Percentiles rank a stretch among this genome's conserved stretches.
Evolutionary conservation across 768 basidiomycete genomes (phyloP).

Genomic region (Leccinum uliginosum): DNA sequence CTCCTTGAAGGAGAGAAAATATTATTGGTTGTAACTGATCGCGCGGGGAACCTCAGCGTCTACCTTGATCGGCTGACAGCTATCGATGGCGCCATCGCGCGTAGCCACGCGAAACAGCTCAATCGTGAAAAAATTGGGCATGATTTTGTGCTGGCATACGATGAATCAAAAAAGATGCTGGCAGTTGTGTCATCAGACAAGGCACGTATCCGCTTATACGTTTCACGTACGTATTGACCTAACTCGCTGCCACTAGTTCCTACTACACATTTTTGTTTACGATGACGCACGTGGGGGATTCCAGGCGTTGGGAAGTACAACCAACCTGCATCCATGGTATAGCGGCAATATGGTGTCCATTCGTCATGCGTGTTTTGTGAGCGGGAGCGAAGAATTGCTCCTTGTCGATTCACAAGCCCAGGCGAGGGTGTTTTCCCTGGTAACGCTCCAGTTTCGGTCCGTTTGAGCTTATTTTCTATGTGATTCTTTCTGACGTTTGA

Average conservation of each 20-base stretch:
- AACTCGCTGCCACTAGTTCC: slow-evolving; percentile 19
- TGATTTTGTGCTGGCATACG: slow-evolving; percentile 44
- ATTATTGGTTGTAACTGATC: slow-evolving; percentile 39
- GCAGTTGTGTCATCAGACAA: slow-evolving; percentile 41
- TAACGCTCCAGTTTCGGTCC: slow-evolving; percentile 43
- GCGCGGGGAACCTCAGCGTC: slow-evolving; percentile 31
- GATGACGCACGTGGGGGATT: slow-evolving; percentile 40
- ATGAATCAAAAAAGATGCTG: slow-evolving; percentile 48
- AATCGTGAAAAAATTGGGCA: slow-evolving; percentile 45
- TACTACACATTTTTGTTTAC: slow-evolving; percentile 43
- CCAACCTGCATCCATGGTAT: slow-evolving; percentile 45
- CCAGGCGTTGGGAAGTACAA: slow-evolving; percentile 37
- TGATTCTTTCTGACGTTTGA: not conserved
- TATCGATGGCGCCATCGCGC: slow-evolving; percentile 32
- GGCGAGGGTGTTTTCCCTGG: slow-evolving; percentile 50
- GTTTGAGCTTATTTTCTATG: not conserved
- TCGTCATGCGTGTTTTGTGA: slow-evolving; percentile 39
- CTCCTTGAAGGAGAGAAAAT: slow-evolving; percentile 38
- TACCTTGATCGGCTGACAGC: slow-evolving; percentile 34
- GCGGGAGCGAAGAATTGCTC: slow-evolving; percentile 49
- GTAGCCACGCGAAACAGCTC: slow-evolving; percentile 29
- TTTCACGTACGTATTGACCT: not conserved
- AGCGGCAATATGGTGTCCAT: slow-evolving; percentile 23
- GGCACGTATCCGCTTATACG: slow-evolving; percentile 20
- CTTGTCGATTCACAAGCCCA: slow-evolving; percentile 42